phyloP scores from a whole-genome alignment of 805 yeast genomes.

The Teunomyces barrocoloradensis region DNA sequence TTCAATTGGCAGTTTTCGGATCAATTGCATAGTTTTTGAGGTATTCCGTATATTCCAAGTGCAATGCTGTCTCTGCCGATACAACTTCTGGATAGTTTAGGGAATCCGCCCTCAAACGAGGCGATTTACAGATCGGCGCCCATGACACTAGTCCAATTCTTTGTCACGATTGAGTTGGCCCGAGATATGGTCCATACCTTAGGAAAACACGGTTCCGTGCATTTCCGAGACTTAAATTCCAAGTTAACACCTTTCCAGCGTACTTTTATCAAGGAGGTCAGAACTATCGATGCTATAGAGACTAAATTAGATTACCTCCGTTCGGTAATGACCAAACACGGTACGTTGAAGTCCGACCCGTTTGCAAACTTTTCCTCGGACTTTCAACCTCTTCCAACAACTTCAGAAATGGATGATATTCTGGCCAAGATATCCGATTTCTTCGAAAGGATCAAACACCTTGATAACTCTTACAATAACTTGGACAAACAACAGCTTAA shows the following conservation, averaged over 20 bases:
- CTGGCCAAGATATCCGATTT: constrained; percentile 22
- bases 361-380: constrained; percentile 45
- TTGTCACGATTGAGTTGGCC: constrained; percentile 46
- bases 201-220: constrained; percentile 41
- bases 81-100: constrained; percentile 1
- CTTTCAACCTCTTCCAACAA: constrained; percentile 41
- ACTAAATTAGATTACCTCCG: constrained; percentile 27
- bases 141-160: constrained; percentile 48
- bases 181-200: constrained; percentile 39
- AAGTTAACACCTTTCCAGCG: constrained; percentile 45
- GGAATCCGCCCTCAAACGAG: constrained; percentile 16
- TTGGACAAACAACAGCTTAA: constrained; percentile 23
- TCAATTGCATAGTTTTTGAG: background rate
- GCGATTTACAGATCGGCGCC: constrained; percentile 48
- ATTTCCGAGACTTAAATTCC: constrained; percentile 49
- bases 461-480: constrained; percentile 31
- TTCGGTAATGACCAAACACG: constrained; percentile 29
- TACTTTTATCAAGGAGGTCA: constrained; percentile 41
- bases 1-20: background rate
- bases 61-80: background rate
- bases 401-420: constrained; percentile 36
- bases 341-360: constrained; percentile 23
- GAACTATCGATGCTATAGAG: constrained; percentile 35
- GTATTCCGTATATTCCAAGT: background rate
- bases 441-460: constrained; percentile 33